Conservation (phyloP, 2,329 filamentous ascomycete species). For the Claviceps fusiformis region DNA sequence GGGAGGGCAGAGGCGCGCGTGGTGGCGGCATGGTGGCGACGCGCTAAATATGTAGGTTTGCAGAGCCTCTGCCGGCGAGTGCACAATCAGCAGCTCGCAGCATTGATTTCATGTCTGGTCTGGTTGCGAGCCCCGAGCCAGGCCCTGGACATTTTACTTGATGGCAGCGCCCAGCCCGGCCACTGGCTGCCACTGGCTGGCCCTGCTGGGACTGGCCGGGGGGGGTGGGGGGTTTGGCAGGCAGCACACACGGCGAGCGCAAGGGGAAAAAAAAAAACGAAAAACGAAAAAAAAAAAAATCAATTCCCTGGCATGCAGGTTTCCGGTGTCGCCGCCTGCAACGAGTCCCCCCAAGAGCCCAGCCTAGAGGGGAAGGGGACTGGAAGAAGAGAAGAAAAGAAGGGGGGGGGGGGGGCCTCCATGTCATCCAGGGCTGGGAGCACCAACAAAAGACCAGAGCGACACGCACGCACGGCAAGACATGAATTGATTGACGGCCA, state of each 20-base stretch:
- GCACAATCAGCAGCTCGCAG: slow-evolving; percentile 18
- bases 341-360: too few relatives aligned
- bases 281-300: background rate
- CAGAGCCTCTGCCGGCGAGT: slow-evolving; percentile 9
- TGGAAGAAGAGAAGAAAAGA: too few relatives aligned
- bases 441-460: too few relatives aligned
- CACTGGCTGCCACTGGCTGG: background rate
- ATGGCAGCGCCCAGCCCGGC: too few relatives aligned
- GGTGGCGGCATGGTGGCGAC: slow-evolving; percentile 18
- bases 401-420: too few relatives aligned
- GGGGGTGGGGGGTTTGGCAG: background rate
- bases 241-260: background rate
- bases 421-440: too few relatives aligned
- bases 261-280: background rate
- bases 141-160: too few relatives aligned
- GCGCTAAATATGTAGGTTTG: slow-evolving; percentile 22
- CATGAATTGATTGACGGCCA: too few relatives aligned
- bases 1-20: slow-evolving; percentile 14
- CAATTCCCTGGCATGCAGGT: background rate
- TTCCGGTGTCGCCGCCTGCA: too few relatives aligned
- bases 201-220: background rate
- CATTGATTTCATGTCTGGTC: background rate
- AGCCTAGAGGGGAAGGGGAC: too few relatives aligned
- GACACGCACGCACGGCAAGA: too few relatives aligned
- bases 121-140: too few relatives aligned